A percentile compares a stretch with the other conserved stretches of the same genome.
Conservation (phyloP, 1,139 yeast species). For the Kodamaea plutei region DNA sequence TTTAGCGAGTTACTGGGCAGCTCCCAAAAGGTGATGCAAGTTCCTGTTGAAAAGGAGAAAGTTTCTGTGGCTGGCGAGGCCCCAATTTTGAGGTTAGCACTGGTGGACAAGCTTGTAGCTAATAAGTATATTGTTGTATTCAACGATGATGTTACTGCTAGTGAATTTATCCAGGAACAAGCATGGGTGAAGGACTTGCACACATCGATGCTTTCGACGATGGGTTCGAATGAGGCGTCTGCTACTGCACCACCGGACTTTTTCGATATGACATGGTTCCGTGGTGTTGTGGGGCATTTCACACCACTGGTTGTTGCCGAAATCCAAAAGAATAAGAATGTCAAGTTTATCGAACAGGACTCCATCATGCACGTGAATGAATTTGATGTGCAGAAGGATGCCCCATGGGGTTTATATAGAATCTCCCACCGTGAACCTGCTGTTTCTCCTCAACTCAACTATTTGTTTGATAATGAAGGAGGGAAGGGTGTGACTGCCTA, state of each 20-base stretch:
- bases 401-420: conserved; percentile 43
- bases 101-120: conserved; percentile 10
- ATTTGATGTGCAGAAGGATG: conserved; percentile 34
- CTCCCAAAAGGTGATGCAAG: conserved; percentile 1
- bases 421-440: conserved; percentile 25
- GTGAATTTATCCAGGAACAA: conserved; percentile 14
- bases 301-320: conserved; percentile 23
- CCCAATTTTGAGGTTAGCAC: conserved; percentile 7
- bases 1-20: conserved; percentile 9
- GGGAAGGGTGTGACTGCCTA: conserved; percentile 44
- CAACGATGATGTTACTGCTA: conserved; percentile 23
- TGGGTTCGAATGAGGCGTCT: conserved; percentile 2
- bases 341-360: conserved; percentile 37
- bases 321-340: conserved; percentile 26
- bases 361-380: conserved; percentile 29
- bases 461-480: conserved; percentile 35
- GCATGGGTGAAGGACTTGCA: conserved; percentile 12
- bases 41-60: conserved; percentile 1
- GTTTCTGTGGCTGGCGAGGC: conserved; percentile 2
- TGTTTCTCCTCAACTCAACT: conserved; percentile 15
- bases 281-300: conserved; percentile 35
- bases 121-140: conserved; percentile 34
- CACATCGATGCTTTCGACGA: conserved; percentile 7
- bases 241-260: conserved; percentile 12
- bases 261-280: conserved; percentile 25